Evolutionary conservation across 1,139 yeast species (phyloP).

Genomic region (Geotrichum histeridarum): DNA sequence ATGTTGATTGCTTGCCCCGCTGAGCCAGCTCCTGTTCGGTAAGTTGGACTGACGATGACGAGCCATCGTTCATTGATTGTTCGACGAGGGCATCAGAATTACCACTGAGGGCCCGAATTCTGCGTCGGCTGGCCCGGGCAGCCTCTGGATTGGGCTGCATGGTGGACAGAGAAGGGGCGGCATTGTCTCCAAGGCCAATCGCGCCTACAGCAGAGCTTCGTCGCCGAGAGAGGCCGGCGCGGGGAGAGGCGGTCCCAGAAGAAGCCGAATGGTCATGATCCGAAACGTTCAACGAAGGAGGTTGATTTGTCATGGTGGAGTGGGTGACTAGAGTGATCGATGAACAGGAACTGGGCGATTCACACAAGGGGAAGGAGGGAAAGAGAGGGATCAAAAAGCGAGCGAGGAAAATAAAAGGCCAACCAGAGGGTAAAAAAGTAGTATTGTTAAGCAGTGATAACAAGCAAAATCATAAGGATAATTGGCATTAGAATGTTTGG

Average conservation of each 20-base stretch:
- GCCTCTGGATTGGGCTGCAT: slow-evolving; percentile 34
- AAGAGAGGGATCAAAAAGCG: not conserved
- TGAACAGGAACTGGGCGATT: not conserved
- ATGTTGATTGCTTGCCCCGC: not conserved
- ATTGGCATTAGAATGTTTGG: not conserved
- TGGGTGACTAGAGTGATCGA: not conserved
- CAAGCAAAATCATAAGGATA: not conserved
- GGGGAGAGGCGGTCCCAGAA: not conserved
- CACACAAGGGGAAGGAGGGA: not conserved
- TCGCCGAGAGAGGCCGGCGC: slow-evolving; percentile 1
- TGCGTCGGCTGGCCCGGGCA: slow-evolving; percentile 32
- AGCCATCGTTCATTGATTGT: slow-evolving; percentile 30
- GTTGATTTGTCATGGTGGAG: not conserved
- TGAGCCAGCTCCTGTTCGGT: not conserved
- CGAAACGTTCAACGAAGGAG: not conserved
- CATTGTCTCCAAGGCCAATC: slow-evolving; percentile 40
- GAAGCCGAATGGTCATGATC: not conserved
- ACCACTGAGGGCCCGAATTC: slow-evolving; percentile 37
- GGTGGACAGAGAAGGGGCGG: slow-evolving; percentile 39
- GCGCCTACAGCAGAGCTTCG: slow-evolving; percentile 37
- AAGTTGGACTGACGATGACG: not conserved
- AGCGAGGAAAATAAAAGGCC: not conserved
- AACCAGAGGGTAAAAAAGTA: not conserved
- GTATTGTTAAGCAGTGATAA: not conserved
- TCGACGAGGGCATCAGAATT: slow-evolving; percentile 13